Evolutionary conservation across 495 filamentous ascomycete genomes (phyloP), one percentile per base, ranked within the genome.

Genomic region (Penicillium atrosanguineum): DNA sequence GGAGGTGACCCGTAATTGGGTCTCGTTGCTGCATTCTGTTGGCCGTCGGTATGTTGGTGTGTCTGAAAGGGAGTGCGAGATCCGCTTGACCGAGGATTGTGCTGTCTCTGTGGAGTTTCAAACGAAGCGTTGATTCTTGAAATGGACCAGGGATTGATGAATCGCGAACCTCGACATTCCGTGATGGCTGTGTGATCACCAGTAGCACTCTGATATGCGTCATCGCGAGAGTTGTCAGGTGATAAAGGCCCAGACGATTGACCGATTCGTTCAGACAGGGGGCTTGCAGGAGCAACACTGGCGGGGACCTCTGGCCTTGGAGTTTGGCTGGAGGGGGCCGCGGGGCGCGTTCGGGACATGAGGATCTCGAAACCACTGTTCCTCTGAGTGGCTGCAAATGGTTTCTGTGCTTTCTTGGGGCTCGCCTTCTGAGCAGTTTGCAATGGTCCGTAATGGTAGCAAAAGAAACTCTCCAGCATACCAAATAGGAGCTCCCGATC

Each of bases 401-500:
- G 16, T 28, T 31, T 40, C 20, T 60, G 31, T 62, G 7, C 21
- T 39, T 59, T 57, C 2, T n/a, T 19, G 25, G 46, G 25, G 14
- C 11, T 41, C 34, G 42, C 46, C 36, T 47, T 44, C 1, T 34
- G 20, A 11, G n/a, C 34, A 1, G 15, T 39, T 9, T 62, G 46
- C 34, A 71, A n/a, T 20, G 73, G 70, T 4, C 82, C 80, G 42
- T 88, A 93, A 9, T 78, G 59, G 16, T 68, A 62, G 8, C 57
- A 59, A 11, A 93, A 83, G 3, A 90, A 63, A 0, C 60, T 59
- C 43, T 87, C 80, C 3, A 86, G 75, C 5, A 79, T 53, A 4
- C 65, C 59, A 4, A 87, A 21, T 4, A 95, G 49, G 3, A 56
- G 4, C 0, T 81, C 64, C 26, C 83, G 74, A 40, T 94, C 73